Evolutionary conservation across 257 asterid genomes (phyloP), one percentile per base, ranked within the genome.

Genomic region (Plectranthus barbatus): DNA sequence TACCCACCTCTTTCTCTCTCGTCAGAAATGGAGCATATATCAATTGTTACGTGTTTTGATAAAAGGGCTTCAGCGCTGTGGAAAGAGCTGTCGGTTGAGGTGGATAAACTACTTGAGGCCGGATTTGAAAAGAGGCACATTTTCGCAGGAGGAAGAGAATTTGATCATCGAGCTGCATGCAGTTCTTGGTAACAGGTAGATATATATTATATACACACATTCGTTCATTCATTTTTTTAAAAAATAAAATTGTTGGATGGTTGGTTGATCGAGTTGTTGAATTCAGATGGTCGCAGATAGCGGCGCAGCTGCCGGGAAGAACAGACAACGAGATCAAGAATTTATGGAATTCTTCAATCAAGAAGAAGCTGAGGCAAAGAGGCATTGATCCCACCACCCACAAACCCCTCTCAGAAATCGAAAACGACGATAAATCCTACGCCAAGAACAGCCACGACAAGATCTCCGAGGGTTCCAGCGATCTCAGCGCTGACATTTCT

Each of bases 61-160:
- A 37, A 19, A 34, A 84, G 91, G 91, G 47, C 94, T 91, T 6
- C 98, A 88, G 56, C 76, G 98, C 77, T 91, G 98, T 48, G 98
- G 96, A 18, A 91, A 91, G 89, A 91, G 96, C 56, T 91, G 98
- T 72, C 80, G 98, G 56, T 56, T 91, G 12, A 76, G 98, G 66
- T 91, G 96, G 98, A 88, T 91, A 37, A 91, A 91, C 66, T 91
- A 91, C 75, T 64, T 91, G 34, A 80, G 98, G 78, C 98, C 98
- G 15, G 98, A 91, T 64, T 80, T 91, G 70, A 88, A 88, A 66
- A 80, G 96, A 75, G 96, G 98, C 40, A 83, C 96, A 69, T 91
- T 91, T 54, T 88, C 96, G 0, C 82, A 76, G 5, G 98, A 88
- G 15, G 98, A 91, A 39, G 98, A 91, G 75, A 84, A 66, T 60